These are phyloP conservation scores for Leccinum imitatum DNA, from an alignment of 768 basidiomycete genomes.

Conservation along the genomic window DNA sequence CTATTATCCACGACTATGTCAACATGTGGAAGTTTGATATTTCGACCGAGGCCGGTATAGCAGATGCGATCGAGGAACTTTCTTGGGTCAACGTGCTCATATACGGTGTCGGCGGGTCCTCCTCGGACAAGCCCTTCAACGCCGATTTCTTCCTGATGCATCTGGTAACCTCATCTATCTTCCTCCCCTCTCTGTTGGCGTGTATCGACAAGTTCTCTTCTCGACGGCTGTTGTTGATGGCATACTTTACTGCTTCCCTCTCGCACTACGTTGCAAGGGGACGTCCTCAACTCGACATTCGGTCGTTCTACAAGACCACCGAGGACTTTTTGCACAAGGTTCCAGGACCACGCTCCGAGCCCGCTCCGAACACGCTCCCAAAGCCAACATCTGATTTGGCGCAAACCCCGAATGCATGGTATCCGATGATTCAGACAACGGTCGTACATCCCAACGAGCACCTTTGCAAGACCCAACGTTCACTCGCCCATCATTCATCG, in stretches of 20 bases:
- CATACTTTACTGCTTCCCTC: conserved; percentile 30
- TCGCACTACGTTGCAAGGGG: conserved; percentile 35
- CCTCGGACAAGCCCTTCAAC: conserved; percentile 47
- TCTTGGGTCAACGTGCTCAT: conserved; percentile 53
- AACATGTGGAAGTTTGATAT: conserved; percentile 46
- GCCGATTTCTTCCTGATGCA: conserved; percentile 74
- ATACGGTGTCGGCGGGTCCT: conserved; percentile 60
- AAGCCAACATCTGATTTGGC: conserved; percentile 35
- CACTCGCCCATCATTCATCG: conserved; percentile 44
- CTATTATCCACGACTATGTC: conserved; percentile 42
- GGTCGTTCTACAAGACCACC: conserved; percentile 30
- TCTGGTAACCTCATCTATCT: conserved; percentile 64
- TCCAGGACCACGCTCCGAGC: conserved; percentile 21
- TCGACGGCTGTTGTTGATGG: conserved; percentile 28
- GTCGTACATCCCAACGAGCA: conserved; percentile 61
- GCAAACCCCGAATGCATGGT: conserved; percentile 54
- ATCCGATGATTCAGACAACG: conserved; percentile 50
- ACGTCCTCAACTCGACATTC: conserved; percentile 32
- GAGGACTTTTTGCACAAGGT: conserved; percentile 36
- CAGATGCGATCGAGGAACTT: conserved; percentile 60
- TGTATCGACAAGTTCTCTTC: conserved; percentile 30
- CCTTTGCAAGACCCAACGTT: conserved; percentile 45
- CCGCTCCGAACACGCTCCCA: conserved; percentile 29
- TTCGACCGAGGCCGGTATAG: conserved; percentile 36
- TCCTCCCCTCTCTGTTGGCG: conserved; percentile 51